Percentiles rank a stretch among this genome's conserved stretches.
These are phyloP conservation scores for Rutstroemia sp. DNA, from an alignment of 2,329 filamentous ascomycete genomes.

Conservation along the genomic window DNA sequence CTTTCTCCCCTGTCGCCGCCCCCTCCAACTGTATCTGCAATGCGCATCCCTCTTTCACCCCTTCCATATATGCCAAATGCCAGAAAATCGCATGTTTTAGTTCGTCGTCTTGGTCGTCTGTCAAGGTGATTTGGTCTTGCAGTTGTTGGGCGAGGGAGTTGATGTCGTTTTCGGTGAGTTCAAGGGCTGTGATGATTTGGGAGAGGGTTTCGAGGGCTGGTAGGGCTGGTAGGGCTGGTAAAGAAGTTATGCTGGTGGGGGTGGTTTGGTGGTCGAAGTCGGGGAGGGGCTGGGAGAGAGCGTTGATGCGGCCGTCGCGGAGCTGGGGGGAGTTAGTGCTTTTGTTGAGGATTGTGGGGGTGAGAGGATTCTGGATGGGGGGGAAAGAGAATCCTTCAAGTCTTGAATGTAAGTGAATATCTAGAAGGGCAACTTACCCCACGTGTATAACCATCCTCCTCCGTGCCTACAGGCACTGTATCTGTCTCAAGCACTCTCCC, in stretches of 20 bases:
- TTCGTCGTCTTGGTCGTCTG: background rate
- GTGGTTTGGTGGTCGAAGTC: background rate
- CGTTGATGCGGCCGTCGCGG: conserved; percentile 5
- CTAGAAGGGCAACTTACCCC: background rate
- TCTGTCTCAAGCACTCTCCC: conserved; percentile 1
- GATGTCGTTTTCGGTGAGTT: background rate
- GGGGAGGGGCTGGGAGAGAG: background rate
- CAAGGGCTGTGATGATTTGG: background rate
- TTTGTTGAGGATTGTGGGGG: background rate
- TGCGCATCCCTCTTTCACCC: conserved; percentile 2
- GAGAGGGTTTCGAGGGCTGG: background rate
- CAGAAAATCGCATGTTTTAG: conserved; percentile 5
- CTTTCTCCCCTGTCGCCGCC: background rate
- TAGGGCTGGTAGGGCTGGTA: background rate
- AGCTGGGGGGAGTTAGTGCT: background rate
- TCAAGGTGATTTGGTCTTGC: background rate
- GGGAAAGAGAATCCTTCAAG: too few species aligned
- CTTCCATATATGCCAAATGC: conserved; percentile 6
- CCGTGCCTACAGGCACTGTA: background rate
- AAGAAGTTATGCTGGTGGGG: too few species aligned
- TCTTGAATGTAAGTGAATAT: background rate
- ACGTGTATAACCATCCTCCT: conserved; percentile 1
- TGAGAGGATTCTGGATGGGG: background rate
- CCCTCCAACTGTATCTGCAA: conserved; percentile 3
- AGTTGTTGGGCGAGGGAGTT: background rate